A percentile compares a stretch with the other conserved stretches of the same genome.
Conservation (phyloP, 805 yeast species). For the Ogataea chonburiensis region DNA sequence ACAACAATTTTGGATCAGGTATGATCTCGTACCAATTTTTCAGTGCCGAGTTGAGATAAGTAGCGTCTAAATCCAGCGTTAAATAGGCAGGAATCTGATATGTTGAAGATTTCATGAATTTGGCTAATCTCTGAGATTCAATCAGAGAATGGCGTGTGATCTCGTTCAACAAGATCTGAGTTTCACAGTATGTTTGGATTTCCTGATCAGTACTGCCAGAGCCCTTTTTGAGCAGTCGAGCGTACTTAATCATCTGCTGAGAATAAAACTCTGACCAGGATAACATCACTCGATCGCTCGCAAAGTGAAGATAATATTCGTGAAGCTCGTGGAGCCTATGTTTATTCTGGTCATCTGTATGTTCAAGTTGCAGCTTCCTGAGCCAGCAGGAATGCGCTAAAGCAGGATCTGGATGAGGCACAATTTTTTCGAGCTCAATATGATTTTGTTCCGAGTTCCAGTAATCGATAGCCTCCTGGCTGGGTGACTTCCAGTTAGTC, state of each 20-base stretch:
- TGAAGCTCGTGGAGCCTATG: constrained; percentile 2
- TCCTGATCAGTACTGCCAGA: background rate
- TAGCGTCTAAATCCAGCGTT: background rate
- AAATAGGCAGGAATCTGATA: background rate
- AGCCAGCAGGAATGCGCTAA: too few relatives aligned
- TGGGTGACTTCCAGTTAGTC: too few relatives aligned
- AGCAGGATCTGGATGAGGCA: too few relatives aligned
- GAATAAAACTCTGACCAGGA: constrained; percentile 1
- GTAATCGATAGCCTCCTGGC: too few relatives aligned
- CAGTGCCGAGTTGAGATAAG: background rate
- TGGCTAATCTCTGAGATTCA: background rate
- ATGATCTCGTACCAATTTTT: constrained; percentile 5
- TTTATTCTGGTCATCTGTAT: constrained; percentile 1
- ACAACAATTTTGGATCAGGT: constrained; percentile 1
- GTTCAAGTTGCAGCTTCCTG: background rate
- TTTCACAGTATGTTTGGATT: constrained; percentile 1
- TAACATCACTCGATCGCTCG: too few relatives aligned
- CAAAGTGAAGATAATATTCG: constrained; percentile 4
- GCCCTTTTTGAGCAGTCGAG: background rate
- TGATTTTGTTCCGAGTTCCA: too few relatives aligned
- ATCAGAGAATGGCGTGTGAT: constrained; percentile 9
- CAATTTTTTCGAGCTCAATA: too few relatives aligned
- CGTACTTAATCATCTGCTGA: constrained; percentile 1
- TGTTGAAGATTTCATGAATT: background rate
- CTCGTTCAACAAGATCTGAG: constrained; percentile 3